These are phyloP conservation scores for Paspalum vaginatum DNA, from an alignment of 176 grass and related monocot genomes.

Conservation along the genomic window DNA sequence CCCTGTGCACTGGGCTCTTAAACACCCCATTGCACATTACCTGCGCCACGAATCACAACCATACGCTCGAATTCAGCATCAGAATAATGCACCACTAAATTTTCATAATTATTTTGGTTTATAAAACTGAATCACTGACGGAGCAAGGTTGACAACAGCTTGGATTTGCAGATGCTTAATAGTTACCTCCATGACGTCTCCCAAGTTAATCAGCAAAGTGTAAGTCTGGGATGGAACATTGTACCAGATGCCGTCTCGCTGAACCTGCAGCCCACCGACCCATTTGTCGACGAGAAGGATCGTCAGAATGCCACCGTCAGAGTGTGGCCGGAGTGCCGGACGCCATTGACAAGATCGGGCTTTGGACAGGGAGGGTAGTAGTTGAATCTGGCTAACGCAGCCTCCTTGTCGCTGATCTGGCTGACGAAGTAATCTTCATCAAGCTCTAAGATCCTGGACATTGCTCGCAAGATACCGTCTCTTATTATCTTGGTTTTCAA, in stretches of 20 bases:
- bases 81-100: neutral
- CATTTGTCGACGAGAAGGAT: constrained; percentile 33
- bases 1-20: constrained; percentile 56
- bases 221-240: neutral
- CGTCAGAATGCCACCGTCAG: constrained; percentile 41
- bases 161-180: neutral
- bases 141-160: neutral
- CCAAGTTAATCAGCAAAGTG: neutral
- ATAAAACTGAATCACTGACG: too few relatives aligned
- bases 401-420: too few relatives aligned
- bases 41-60: constrained; percentile 12
- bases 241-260: neutral
- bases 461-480: constrained; percentile 6
- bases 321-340: constrained; percentile 61
- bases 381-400: constrained; percentile 54
- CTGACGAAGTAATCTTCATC: constrained; percentile 24
- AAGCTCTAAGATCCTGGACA: constrained; percentile 38
- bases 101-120: too few relatives aligned
- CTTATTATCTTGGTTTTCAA: constrained; percentile 34
- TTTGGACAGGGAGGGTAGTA: constrained; percentile 55
- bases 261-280: neutral
- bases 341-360: constrained; percentile 55
- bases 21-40: constrained; percentile 53
- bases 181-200: neutral
- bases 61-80: neutral